Base-by-base conservation (phyloP, 1,284 basidiomycete species). In the Termitomyces sp. region DNA sequence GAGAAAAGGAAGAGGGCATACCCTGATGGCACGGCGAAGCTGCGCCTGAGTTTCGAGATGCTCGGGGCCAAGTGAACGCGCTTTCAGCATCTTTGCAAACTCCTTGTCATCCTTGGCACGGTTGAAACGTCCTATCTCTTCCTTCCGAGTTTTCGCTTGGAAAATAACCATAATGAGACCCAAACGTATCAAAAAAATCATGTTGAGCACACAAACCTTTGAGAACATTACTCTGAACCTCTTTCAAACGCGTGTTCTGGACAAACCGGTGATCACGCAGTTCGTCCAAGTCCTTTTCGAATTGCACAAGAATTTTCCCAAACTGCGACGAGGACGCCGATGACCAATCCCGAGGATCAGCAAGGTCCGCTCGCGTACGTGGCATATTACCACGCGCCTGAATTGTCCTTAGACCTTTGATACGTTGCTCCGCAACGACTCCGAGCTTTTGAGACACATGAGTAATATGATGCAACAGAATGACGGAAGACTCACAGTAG, bases 11-110 rank as follows among this genome's bases (percentile, higher is more conserved):
- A 14, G 45, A 21, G 44, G 40, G 69, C 80, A 41, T 59, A 88
- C 89, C 60, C 83, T 74, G 35, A 90, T 83, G 51, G 78, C 76
- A 52, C 83, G 80, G 39, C 91, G 79, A 26, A 95, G 70, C 50
- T 86, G 83, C 10, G 74, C 80, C 64, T 93, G 93, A 3, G 83
- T 86, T 66, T 94, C 92, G n/a, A 84, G 72, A 62, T 91, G 86
- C 62, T 95, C 93, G 0, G 93, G 92, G 5, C 86, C 88, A n/a
- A 95, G 74, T n/a, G 86, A 84, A 48, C 91, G 77, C 0, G 84
- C 73, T 64, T 84, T 88, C 38, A 94, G 70, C 77, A 93, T 86
- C 62, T 84, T 88, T 11, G 86, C 81, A 66, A 92, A 91, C 40
- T 88, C 86, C 1, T 81, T 78, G 63, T 95, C 91, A 39, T 76